Conservation (phyloP, 352 stramenopile genomes). For the Phytophthora sp. region DNA sequence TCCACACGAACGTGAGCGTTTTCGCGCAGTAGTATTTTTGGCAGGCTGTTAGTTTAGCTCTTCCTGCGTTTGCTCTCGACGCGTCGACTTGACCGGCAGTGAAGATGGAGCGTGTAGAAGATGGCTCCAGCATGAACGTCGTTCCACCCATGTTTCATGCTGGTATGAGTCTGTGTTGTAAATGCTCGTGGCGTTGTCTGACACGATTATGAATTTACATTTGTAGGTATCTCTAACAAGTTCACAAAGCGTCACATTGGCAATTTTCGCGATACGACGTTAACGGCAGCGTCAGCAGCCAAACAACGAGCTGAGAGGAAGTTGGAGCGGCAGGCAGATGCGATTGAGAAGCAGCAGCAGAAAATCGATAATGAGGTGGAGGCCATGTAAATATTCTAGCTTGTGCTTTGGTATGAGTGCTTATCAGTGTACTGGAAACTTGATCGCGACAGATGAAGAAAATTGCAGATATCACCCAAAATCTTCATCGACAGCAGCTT, state of each 20-base stretch:
- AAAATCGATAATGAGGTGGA: slow-evolving; percentile 79
- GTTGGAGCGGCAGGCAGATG: slow-evolving; percentile 63
- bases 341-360: slow-evolving; percentile 80
- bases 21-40: slow-evolving; percentile 40
- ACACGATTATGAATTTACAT: background rate
- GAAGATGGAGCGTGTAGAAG: slow-evolving; percentile 45
- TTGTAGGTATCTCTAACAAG: slow-evolving; percentile 80
- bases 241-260: slow-evolving; percentile 75
- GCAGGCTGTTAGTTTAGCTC: slow-evolving; percentile 19
- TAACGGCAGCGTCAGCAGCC: slow-evolving; percentile 70
- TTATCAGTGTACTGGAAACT: too few relatives aligned
- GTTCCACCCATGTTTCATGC: slow-evolving; percentile 46
- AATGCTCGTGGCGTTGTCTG: background rate
- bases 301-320: slow-evolving; percentile 71
- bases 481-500: slow-evolving; percentile 67
- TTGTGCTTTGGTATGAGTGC: too few relatives aligned
- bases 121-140: slow-evolving; percentile 38
- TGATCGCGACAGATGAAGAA: slow-evolving; percentile 86
- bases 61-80: background rate
- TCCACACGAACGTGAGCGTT: slow-evolving; percentile 12
- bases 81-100: background rate
- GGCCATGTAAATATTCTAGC: too few relatives aligned
- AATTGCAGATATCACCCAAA: slow-evolving; percentile 71
- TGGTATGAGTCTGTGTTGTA: slow-evolving; percentile 16
- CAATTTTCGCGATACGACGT: slow-evolving; percentile 80